These are phyloP conservation scores for Mitragyna speciosa DNA, from an alignment of 257 asterid species.

Conservation along the genomic window DNA sequence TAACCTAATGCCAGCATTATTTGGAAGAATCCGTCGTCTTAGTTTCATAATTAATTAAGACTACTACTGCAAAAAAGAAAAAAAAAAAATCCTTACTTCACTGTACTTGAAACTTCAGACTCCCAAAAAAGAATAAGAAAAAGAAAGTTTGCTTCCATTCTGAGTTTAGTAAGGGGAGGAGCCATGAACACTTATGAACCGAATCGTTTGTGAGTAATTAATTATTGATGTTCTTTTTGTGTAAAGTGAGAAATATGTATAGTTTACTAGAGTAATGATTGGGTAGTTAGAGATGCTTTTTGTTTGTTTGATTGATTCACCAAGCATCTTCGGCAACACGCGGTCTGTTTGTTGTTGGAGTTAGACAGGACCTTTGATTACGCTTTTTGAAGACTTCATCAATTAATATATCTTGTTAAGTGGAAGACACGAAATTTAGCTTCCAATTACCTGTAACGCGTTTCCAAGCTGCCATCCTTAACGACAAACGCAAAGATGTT, in stretches of 20 bases:
- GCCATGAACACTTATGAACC: not conserved
- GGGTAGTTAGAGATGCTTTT: conserved; percentile 49
- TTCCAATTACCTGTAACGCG: conserved; percentile 44
- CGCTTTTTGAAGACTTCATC: not conserved
- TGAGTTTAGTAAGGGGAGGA: not conserved
- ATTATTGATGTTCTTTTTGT: not conserved
- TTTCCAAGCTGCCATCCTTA: conserved; percentile 11
- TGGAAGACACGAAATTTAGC: conserved; percentile 37
- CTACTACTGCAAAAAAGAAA: too few relatives aligned
- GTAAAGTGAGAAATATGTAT: not conserved
- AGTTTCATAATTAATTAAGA: not conserved
- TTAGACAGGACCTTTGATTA: conserved; percentile 3
- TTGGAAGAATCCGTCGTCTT: not conserved
- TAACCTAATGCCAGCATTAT: conserved; percentile 5
- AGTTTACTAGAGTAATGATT: conserved; percentile 36
- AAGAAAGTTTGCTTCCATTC: not conserved
- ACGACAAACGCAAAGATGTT: conserved; percentile 6
- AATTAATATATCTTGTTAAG: conserved; percentile 19
- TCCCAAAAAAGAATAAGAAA: not conserved
- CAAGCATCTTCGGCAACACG: conserved; percentile 13
- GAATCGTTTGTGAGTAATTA: not conserved
- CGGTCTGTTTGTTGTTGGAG: conserved; percentile 43
- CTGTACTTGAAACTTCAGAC: not conserved
- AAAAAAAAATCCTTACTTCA: not conserved
- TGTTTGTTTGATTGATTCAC: conserved; percentile 15